Base-by-base conservation (phyloP, 2,329 filamentous ascomycete genomes). In the Didymella pomorum region DNA sequence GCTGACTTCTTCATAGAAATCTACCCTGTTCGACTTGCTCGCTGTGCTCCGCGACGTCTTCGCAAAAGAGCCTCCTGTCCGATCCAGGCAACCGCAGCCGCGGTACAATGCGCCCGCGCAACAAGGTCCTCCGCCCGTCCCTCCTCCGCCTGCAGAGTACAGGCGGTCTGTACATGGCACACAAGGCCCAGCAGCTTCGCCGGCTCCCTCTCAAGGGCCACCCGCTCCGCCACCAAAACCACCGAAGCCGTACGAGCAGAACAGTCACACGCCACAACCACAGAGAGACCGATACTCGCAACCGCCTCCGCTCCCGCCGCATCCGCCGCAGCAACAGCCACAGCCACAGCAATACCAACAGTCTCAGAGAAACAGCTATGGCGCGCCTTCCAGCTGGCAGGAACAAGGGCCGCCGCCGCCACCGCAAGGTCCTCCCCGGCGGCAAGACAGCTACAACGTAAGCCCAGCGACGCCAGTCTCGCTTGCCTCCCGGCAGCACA, bases 31-130 rank as follows among this genome's bases (percentile, higher is more conserved):
- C 41, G 93, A 97, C 72, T 92, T 98, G 56, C 79, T 98, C 2
- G 87, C 86, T 16, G 90, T 96, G 26, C 79, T 99, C 3, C 86
- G 90, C 65, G 92, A 95, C 52, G 83, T 98, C 21, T 99, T 99
- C 73, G 89, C 93, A 35, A 96, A 96, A 78, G 95, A 99, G 71
- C 95, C 95, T 9, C 95, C 95, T 0, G 91, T 98, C 4, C 87
- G 95, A 60, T 87, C 93, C 31, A 88, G 87, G 69, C 79, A 79
- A 52, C 69, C 65, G 42, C 69, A 68, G 44, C 56, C 59, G 18
- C 80, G 82, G 64, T 77, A 79, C 35, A 70, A 73, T 56, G 61
- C 68, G 59, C 68, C 70, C 10, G 50, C 60, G 21, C 66, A 63
- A 43, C 74, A 67, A 57, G 73, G 77, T 63, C 66, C 77, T 12